Evolutionary conservation across 805 yeast genomes (phyloP), one percentile per base, ranked within the genome.

Genomic region (Pichia kluyveri): DNA sequence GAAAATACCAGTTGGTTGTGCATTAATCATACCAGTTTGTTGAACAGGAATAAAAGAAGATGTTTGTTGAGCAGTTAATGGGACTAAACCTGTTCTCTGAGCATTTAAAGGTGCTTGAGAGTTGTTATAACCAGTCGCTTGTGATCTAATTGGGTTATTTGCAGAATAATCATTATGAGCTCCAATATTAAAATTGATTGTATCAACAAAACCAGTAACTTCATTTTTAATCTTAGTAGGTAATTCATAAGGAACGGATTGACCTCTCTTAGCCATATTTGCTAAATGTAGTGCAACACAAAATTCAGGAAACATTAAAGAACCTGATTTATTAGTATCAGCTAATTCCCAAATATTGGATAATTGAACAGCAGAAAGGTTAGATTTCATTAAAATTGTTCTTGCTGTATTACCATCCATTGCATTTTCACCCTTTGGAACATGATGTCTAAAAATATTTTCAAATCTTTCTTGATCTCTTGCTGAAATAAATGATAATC

Each of bases 311-410:
- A 90, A 91, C 56, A 91, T 68, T 51, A 91, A 75, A 47, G 80
- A 75, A 2, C 98, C 98, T 8, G 93, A 82, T 58, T 80, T 83
- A 56, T 82, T 85, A 2, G 95, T 83, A 60, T 91, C 98, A n/a
- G 95, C 77, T 49, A 91, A 70, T 26, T 84, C 81, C 98, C 98
- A 91, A 51, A 91, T 84, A 56, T 80, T 87, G 3, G 91, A 91
- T 56, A 91, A 72, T 40, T 82, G 79, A 27, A 77, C 72, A 3
- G 96, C 88, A 40, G 79, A 71, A 46, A 91, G 71, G 8, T 87
- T 86, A 0, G 96, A 89, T 55, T 86, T 78, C 69, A 87, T 70
- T 56, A 91, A 71, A 51, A 91, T 82, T 52, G 80, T 82, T 56
- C 90, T 79, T 15, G 96, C 95, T 7, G 83, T 70, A 42, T 79